These are phyloP conservation scores for Annulohypoxylon stygium DNA, from an alignment of 495 filamentous ascomycete species.

Conservation along the genomic window DNA sequence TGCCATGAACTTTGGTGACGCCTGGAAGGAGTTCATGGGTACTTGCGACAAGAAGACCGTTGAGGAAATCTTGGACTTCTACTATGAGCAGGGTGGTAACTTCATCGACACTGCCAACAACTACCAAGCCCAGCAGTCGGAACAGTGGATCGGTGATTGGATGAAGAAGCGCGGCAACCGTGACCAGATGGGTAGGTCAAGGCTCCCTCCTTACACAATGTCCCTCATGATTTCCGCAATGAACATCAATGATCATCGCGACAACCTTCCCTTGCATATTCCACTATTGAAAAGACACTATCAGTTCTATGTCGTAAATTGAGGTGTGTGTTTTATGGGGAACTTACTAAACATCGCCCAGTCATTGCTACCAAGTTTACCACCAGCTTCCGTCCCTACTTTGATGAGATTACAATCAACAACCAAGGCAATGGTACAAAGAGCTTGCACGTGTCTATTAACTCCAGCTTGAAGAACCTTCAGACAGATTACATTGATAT, in stretches of 20 bases:
- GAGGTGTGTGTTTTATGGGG: not conserved
- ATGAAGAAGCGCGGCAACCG: conserved; percentile 63
- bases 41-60: conserved; percentile 70
- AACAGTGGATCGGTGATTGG: conserved; percentile 83
- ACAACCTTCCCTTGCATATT: not conserved
- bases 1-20: conserved; percentile 72
- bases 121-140: conserved; percentile 78
- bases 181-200: conserved; percentile 55
- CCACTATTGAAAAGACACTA: not conserved
- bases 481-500: conserved; percentile 76
- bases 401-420: conserved; percentile 68
- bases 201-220: not conserved
- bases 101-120: conserved; percentile 82
- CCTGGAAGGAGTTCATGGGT: conserved; percentile 68
- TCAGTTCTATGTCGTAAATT: not conserved
- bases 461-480: conserved; percentile 69
- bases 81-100: conserved; percentile 75
- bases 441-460: conserved; percentile 66
- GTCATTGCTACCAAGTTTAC: conserved; percentile 83
- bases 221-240: not conserved
- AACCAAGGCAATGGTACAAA: conserved; percentile 70
- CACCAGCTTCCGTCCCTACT: conserved; percentile 55
- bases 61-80: conserved; percentile 76
- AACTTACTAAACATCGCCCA: conserved; percentile 22
- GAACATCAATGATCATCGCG: not conserved